These are phyloP conservation scores for Yamadazyma mexicana DNA, from an alignment of 1,139 yeast species.

Conservation along the genomic window DNA sequence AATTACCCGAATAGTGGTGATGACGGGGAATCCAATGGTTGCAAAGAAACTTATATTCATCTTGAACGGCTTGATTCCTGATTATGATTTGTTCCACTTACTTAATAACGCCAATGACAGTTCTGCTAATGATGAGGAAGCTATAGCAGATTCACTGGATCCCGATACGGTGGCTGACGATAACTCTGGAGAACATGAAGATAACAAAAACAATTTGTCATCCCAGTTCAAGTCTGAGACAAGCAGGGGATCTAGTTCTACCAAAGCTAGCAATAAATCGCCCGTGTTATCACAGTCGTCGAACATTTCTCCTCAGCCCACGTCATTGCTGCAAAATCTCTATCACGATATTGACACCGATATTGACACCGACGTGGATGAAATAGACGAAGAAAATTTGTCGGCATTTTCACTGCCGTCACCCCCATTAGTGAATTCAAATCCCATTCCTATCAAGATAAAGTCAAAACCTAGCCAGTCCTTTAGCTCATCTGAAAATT, in stretches of 20 bases:
- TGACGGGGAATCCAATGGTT: conserved; percentile 62
- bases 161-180: background rate
- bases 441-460: conserved; percentile 31
- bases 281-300: conserved; percentile 1
- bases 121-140: background rate
- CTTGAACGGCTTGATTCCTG: conserved; percentile 49
- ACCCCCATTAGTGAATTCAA: conserved; percentile 8
- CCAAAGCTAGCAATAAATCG: background rate
- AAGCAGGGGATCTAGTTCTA: background rate
- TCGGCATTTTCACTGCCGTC: conserved; percentile 9
- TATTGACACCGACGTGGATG: conserved; percentile 13
- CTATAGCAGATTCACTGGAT: background rate
- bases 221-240: background rate
- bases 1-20: conserved; percentile 49
- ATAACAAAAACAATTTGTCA: too few species aligned
- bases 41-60: conserved; percentile 61
- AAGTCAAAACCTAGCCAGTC: conserved; percentile 18
- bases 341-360: conserved; percentile 8
- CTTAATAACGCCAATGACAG: conserved; percentile 3
- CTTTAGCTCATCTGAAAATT: conserved; percentile 30
- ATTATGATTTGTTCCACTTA: conserved; percentile 15
- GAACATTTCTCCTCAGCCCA: background rate
- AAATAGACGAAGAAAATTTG: conserved; percentile 9
- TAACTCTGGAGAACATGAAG: background rate
- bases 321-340: background rate